Evolutionary conservation across 2,329 filamentous ascomycete species (phyloP), one percentile per base, ranked within the genome.

Genomic region (Arthrinium puccinioides): DNA sequence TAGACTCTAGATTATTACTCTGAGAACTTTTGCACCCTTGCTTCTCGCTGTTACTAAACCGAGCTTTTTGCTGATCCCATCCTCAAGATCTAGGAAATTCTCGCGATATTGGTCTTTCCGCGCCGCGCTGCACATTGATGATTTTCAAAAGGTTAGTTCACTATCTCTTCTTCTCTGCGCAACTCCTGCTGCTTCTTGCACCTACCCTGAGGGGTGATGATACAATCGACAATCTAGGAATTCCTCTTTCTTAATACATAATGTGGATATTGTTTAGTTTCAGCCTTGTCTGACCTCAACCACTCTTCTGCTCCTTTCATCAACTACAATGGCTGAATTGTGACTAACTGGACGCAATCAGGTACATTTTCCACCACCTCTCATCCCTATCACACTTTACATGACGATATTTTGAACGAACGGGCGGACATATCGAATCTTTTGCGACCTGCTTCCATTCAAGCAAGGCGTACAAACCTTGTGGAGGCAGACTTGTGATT

Each of bases 321-420:
- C 34, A 35, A 37, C 44, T 36, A 27, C 45, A 23, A 32, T 39
- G 32, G 25, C 35, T 31, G 30, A 44, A 41, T 42, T 42, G 43
- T 51, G 53, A 57, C 62, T 70, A 63, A 70, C 61, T 44, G 39
- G 40, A 36, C 42, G 41, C 21, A 48, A 47, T 44, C 51, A 75
- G 70, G 69, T 73, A 73, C 56, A 54, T 46, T 38, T 40, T 21
- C 27, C 33, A 36, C 28, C 41, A 37, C 36, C 35, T 15, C 21
- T 14, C 26, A 44, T 37, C 33, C 41, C 34, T 42, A 44, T 54
- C 31, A 29, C 36, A 33, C 16, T 49, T 50, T 44, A 53, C 54
- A 71, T 79, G 75, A 79, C 66, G 75, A 79, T 72, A 63, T 62
- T 61, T 77, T 79, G 74, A 77, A 79, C 75, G 75, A 79, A 79